Conservation (phyloP, 2,329 filamentous ascomycete genomes). For the Aureobasidium sp. region DNA sequence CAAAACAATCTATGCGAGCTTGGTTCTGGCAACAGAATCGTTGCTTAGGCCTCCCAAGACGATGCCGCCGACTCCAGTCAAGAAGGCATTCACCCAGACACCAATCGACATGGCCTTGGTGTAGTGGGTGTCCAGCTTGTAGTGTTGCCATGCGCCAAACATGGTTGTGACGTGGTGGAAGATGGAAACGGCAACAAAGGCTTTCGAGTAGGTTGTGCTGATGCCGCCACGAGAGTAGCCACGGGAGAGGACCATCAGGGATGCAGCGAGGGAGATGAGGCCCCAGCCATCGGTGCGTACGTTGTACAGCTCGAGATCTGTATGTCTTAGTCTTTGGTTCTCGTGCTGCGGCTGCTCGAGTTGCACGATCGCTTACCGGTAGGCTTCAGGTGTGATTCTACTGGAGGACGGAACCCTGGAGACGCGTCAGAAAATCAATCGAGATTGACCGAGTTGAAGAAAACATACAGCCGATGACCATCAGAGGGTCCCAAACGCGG, state of each 20-base stretch:
- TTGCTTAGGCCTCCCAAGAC: neutral
- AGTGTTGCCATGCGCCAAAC: conserved; percentile 26
- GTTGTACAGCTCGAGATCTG: conserved; percentile 31
- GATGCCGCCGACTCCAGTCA: neutral
- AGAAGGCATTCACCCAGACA: conserved; percentile 9
- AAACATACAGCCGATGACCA: conserved; percentile 23
- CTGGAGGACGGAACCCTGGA: conserved; percentile 25
- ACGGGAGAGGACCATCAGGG: conserved; percentile 25
- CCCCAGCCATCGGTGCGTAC: conserved; percentile 29
- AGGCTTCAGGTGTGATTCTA: conserved; percentile 18
- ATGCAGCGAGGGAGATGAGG: conserved; percentile 24
- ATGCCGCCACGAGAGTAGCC: conserved; percentile 23
- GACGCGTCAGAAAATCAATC: neutral
- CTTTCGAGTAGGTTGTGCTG: conserved; percentile 26
- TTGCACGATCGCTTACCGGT: conserved; percentile 17
- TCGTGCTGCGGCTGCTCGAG: neutral
- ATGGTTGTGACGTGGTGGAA: conserved; percentile 29
- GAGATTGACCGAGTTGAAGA: neutral
- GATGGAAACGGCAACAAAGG: conserved; percentile 25
- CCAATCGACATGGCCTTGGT: conserved; percentile 18
- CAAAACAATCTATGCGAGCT: neutral
- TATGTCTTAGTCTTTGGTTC: neutral
- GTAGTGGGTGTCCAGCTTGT: conserved; percentile 23
- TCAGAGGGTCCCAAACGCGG: conserved; percentile 26
- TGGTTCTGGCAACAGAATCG: neutral